Evolutionary conservation across 1,284 basidiomycete genomes (phyloP).

Genomic region (Sporisorium exsertum): DNA sequence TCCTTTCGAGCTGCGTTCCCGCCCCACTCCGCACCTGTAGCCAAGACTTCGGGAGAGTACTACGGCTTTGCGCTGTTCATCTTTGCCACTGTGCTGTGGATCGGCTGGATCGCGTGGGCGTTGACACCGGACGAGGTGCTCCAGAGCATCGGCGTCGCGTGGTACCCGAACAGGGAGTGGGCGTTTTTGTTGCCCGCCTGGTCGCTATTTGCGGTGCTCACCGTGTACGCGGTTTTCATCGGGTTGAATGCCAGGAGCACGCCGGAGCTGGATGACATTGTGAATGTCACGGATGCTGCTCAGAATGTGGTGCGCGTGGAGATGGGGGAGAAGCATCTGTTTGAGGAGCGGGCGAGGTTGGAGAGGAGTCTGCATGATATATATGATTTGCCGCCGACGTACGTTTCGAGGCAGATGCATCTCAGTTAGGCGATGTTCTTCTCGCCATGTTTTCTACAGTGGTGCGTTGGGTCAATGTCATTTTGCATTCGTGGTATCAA

Average conservation of each 20-base stretch:
- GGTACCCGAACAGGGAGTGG: conserved; percentile 63
- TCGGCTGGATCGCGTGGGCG: conserved; percentile 54
- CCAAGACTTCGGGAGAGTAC: conserved; percentile 38
- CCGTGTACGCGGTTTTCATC: conserved; percentile 52
- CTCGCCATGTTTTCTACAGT: not conserved
- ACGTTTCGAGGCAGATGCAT: conserved; percentile 44
- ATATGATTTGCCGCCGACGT: conserved; percentile 52
- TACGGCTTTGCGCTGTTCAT: conserved; percentile 62
- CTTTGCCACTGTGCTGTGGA: conserved; percentile 52
- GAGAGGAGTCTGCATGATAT: conserved; percentile 31
- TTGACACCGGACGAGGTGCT: conserved; percentile 47
- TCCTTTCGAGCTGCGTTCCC: conserved; percentile 35
- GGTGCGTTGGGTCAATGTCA: not conserved
- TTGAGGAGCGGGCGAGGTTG: conserved; percentile 18
- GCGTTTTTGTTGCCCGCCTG: conserved; percentile 57
- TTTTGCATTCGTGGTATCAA: conserved; percentile 14
- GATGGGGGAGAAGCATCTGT: conserved; percentile 21
- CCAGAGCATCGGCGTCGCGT: conserved; percentile 48
- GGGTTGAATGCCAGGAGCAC: conserved; percentile 43
- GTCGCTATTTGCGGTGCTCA: conserved; percentile 54
- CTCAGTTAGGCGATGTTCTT: not conserved
- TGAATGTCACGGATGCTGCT: conserved; percentile 30
- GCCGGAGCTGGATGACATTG: conserved; percentile 43
- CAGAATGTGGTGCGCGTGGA: conserved; percentile 29
- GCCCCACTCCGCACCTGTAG: conserved; percentile 12